Evolutionary conservation across 768 basidiomycete genomes (phyloP).

Genomic region (Boletus reticuloceps): DNA sequence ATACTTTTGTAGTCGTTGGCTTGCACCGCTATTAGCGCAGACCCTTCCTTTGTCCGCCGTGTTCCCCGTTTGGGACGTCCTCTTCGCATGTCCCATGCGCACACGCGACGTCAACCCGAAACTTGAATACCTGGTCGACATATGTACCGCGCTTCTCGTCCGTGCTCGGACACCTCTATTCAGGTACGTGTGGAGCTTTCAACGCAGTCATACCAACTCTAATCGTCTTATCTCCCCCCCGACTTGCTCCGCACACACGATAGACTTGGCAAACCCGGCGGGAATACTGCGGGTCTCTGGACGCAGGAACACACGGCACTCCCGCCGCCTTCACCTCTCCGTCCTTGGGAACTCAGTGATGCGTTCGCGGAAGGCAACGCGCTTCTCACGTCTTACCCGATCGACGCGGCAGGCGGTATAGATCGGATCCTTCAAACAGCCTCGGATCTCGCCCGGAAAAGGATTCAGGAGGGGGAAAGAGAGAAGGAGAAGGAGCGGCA

Average conservation of each 20-base stretch:
- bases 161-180: constrained; percentile 52
- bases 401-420: constrained; percentile 64
- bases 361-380: constrained; percentile 65
- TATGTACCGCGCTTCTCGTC: constrained; percentile 69
- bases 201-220: no score
- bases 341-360: constrained; percentile 54
- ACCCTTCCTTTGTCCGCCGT: constrained; percentile 64
- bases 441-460: constrained; percentile 53
- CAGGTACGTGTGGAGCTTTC: constrained; percentile 39
- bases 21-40: constrained; percentile 68
- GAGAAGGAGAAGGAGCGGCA: constrained; percentile 30
- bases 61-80: constrained; percentile 65
- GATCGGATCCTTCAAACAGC: constrained; percentile 70
- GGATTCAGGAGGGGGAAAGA: constrained; percentile 37
- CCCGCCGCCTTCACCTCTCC: constrained; percentile 42
- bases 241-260: background rate
- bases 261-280: constrained; percentile 53
- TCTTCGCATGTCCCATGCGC: constrained; percentile 60
- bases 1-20: constrained; percentile 57
- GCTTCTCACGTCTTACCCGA: constrained; percentile 63
- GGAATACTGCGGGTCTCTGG: constrained; percentile 52
- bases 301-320: constrained; percentile 38
- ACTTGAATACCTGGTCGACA: constrained; percentile 63
- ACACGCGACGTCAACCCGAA: constrained; percentile 55
- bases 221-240: background rate